These are phyloP conservation scores for Fusarium illudens DNA, from an alignment of 2,329 filamentous ascomycete genomes.

Conservation along the genomic window DNA sequence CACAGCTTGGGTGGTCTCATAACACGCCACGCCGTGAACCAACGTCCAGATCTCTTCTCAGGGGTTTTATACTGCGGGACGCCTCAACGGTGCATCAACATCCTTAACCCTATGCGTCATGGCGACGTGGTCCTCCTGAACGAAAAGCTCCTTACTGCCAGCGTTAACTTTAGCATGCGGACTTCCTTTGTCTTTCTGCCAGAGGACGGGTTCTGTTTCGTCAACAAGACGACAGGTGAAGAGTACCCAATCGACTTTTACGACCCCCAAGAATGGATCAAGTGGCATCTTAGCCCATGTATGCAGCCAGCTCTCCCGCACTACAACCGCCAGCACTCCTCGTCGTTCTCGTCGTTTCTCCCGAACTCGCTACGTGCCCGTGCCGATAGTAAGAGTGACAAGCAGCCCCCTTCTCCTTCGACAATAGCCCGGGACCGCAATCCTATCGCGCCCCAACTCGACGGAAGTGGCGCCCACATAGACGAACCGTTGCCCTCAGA, in stretches of 20 bases:
- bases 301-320: constrained; percentile 73
- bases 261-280: constrained; percentile 79
- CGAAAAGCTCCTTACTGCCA: constrained; percentile 87
- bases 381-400: constrained; percentile 54
- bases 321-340: constrained; percentile 50
- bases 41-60: constrained; percentile 82
- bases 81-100: constrained; percentile 88
- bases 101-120: constrained; percentile 86
- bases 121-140: constrained; percentile 93
- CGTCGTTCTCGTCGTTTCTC: constrained; percentile 59
- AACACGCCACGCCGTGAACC: constrained; percentile 86
- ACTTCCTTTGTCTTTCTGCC: constrained; percentile 87
- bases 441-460: constrained; percentile 41
- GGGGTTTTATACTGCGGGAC: constrained; percentile 87
- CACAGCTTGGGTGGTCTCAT: constrained; percentile 90
- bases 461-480: constrained; percentile 30
- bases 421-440: constrained; percentile 49
- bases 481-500: constrained; percentile 38
- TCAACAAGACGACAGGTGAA: constrained; percentile 82
- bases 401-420: constrained; percentile 30
- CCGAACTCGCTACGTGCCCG: constrained; percentile 56
- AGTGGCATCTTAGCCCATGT: constrained; percentile 80
- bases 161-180: constrained; percentile 91
- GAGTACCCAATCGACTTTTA: constrained; percentile 88
- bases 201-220: constrained; percentile 86